A percentile compares a stretch with the other conserved stretches of the same genome.
phyloP scores from a whole-genome alignment of 768 basidiomycete genomes.

The Hypholoma sublateritium region DNA sequence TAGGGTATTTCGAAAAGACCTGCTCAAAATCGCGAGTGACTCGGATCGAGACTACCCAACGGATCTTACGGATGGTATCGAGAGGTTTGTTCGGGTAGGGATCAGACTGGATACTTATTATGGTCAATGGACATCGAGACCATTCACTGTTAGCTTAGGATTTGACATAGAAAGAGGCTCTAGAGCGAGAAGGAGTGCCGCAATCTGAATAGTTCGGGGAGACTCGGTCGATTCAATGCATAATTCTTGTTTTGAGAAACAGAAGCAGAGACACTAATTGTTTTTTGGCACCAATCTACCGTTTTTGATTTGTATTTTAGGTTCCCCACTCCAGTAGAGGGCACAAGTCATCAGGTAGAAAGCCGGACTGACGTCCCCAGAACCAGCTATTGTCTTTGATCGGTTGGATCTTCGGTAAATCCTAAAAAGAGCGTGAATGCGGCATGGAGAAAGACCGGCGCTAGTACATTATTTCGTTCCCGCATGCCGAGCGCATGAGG shows the following conservation, averaged over 20 bases:
- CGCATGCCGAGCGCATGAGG: slow-evolving; percentile 2
- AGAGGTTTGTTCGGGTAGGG: slow-evolving; percentile 13
- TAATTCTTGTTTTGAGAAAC: neutral
- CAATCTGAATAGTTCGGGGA: neutral
- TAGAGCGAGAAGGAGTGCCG: neutral
- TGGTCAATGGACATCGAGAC: neutral
- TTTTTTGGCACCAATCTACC: neutral
- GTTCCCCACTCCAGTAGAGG: no score
- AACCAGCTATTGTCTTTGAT: no score
- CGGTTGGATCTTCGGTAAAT: neutral
- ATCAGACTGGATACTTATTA: slow-evolving; percentile 6
- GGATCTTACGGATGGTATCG: slow-evolving; percentile 18
- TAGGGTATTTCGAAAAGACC: slow-evolving; percentile 1
- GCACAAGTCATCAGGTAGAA: no score
- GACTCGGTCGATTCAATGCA: neutral
- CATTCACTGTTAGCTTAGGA: neutral
- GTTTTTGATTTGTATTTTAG: no score
- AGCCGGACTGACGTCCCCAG: no score
- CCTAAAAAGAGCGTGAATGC: neutral
- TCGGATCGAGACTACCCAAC: slow-evolving; percentile 20
- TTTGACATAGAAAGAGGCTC: neutral
- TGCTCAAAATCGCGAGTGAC: slow-evolving; percentile 20
- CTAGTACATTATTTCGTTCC: neutral
- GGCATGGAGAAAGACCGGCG: neutral
- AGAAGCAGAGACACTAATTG: neutral